Evolutionary conservation across 495 filamentous ascomycete genomes (phyloP).

Genomic region (Astrothelium macrocarpum): DNA sequence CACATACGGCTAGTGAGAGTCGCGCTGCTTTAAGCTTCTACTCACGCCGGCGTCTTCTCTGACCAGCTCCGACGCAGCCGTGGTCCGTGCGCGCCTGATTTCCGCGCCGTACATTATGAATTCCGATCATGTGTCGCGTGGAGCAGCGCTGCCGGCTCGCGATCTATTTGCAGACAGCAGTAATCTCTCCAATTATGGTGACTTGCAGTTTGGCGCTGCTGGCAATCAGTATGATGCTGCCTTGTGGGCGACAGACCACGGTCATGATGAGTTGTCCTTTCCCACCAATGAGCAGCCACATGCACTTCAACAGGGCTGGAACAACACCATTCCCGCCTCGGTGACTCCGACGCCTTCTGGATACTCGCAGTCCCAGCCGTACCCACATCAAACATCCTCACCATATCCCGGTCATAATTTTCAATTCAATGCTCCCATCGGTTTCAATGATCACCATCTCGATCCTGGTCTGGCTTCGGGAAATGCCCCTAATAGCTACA

Average conservation of each 20-base stretch:
- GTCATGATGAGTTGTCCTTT: background rate
- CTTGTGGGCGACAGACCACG: background rate
- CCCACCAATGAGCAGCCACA: background rate
- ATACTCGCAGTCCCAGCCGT: background rate
- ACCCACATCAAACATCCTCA: background rate
- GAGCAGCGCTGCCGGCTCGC: background rate
- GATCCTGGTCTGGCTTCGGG: background rate
- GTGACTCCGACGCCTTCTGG: background rate
- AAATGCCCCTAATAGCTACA: background rate
- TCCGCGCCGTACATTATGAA: background rate
- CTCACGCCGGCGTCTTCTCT: background rate
- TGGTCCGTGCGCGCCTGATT: background rate
- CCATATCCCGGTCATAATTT: background rate
- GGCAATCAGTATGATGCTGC: background rate
- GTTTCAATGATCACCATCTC: background rate
- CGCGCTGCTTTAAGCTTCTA: background rate
- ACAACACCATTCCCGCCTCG: slow-evolving; percentile 10
- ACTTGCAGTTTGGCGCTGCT: background rate
- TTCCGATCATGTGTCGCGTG: slow-evolving; percentile 2
- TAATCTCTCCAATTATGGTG: background rate
- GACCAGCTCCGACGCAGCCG: background rate
- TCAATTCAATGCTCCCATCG: background rate
- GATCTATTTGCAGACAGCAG: background rate
- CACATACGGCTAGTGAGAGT: background rate
- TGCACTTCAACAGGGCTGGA: slow-evolving; percentile 9